Percentiles rank a stretch among this genome's conserved stretches.
These are phyloP conservation scores for Xerocomellus amylosporus DNA, from an alignment of 768 basidiomycete genomes.

Conservation along the genomic window DNA sequence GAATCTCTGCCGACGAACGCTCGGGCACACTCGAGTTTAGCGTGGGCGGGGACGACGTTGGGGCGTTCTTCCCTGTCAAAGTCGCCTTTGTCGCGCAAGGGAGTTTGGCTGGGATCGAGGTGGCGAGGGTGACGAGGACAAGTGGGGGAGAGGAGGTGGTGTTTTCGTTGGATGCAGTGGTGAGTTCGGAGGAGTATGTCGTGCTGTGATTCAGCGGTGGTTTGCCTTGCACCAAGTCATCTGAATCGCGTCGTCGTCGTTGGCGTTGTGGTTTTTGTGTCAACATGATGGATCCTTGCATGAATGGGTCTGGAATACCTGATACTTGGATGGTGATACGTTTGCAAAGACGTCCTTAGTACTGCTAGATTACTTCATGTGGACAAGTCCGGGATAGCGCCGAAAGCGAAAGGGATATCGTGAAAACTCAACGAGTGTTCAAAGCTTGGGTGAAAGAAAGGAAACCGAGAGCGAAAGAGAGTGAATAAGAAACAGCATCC, in stretches of 20 bases:
- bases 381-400: not conserved
- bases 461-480: not conserved
- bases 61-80: constrained; percentile 89
- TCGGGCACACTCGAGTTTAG: constrained; percentile 91
- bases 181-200: constrained; percentile 53
- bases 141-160: constrained; percentile 47
- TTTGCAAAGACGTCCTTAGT: not conserved
- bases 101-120: constrained; percentile 73
- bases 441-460: not conserved
- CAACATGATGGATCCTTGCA: not conserved
- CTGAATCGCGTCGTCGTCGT: not conserved
- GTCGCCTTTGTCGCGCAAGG: constrained; percentile 80
- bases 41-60: constrained; percentile 77
- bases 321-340: not conserved
- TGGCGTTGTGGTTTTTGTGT: not conserved
- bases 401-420: not conserved
- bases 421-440: not conserved
- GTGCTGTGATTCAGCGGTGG: constrained; percentile 39
- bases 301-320: not conserved
- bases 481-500: not conserved
- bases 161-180: constrained; percentile 56
- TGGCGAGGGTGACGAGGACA: constrained; percentile 56
- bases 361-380: not conserved
- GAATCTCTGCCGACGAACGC: constrained; percentile 58
- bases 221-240: no score